Evolutionary conservation across 2,329 filamentous ascomycete species (phyloP), one percentile per base, ranked within the genome.

Genomic region (Pseudogymnoascus sp.): DNA sequence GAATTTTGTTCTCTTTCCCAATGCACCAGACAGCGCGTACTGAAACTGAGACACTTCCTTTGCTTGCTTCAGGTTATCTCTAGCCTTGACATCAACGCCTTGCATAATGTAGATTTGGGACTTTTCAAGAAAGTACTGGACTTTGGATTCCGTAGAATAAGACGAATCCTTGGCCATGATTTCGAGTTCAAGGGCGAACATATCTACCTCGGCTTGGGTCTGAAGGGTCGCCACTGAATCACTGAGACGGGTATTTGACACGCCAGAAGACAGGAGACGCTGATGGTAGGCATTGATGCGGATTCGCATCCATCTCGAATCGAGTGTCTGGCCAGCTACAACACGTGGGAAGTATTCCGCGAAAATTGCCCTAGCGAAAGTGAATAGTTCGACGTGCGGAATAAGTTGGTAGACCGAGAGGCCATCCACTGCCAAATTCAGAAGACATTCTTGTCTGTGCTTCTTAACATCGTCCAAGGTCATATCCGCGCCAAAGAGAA

Each of bases 341-440:
- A 74, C 18, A 65, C 63, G 60, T 69, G 71, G 65, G 65, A 74
- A 75, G 59, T 67, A 74, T 1, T 65, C 36, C 1, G 74, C 73
- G 62, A 85, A 78, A 28, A 84, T 73, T 66, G 78, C 78, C 25
- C 78, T 76, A 2, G 93, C 90, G 5, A 97, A 78, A 67, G 86
- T 88, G 66, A 97, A 89, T 0, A 97, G 81, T 72, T 97, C 91
- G 12, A 96, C 81, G 67, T 89, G 84, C 0, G 93, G 91, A 18
- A 92, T 92, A 64, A 96, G 82, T 59, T 88, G 85, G 75, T 97
- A 99, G 0, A 90, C 89, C 0, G 90, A 88, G 53, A 96, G 88
- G 10, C 95, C 95, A 73, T 99, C 95, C 0, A 91, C 81, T 23
- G 88, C 85, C 7, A 97, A 80, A 14, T 84, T 84, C 2, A 77